Conservation (phyloP, 345 rosid species). For the Syzygium jambos region DNA sequence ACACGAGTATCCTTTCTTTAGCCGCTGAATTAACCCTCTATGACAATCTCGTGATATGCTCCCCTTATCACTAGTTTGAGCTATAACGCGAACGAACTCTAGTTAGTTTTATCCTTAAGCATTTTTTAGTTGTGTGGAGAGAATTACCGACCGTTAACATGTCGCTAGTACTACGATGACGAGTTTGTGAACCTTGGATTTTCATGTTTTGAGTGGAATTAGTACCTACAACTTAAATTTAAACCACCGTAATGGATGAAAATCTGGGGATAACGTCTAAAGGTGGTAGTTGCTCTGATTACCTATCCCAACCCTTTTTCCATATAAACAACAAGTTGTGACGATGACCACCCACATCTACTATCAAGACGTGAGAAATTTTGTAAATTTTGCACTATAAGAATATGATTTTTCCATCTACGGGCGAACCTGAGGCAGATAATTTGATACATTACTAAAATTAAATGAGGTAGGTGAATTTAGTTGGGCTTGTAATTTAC, state of each 20-base stretch:
- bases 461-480: not conserved
- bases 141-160: not conserved
- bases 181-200: not conserved
- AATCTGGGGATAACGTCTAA: not conserved
- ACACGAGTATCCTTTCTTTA: not conserved
- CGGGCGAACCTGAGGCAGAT: not conserved
- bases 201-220: not conserved
- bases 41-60: not conserved
- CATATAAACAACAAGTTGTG: not conserved
- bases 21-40: not conserved
- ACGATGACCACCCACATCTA: not conserved
- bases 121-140: not conserved
- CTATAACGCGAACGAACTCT: not conserved
- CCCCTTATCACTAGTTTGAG: not conserved
- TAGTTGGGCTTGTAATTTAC: not conserved
- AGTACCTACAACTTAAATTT: not conserved
- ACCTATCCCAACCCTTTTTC: not conserved
- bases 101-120: not conserved
- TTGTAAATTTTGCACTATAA: not conserved
- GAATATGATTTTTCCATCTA: not conserved
- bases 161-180: not conserved
- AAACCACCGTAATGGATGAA: not conserved
- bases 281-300: not conserved
- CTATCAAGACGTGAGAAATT: not conserved
- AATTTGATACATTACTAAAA: not conserved